Evolutionary conservation across 306 rosid genomes (phyloP).

Genomic region (Begonia loranthoides): DNA sequence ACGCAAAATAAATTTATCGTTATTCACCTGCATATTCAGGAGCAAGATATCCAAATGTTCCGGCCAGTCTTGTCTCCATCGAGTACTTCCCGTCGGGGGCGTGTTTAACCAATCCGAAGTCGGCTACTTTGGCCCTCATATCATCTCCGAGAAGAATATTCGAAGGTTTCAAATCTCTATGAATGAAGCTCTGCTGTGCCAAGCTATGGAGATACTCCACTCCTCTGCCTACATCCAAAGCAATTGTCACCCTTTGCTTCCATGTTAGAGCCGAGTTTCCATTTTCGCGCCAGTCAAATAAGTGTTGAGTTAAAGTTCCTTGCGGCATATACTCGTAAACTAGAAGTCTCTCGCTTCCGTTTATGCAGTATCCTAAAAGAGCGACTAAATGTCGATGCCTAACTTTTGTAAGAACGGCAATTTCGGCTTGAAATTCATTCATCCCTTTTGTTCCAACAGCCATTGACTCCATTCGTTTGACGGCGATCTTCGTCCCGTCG

Average conservation of each 20-base stretch:
- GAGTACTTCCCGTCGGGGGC: constrained; percentile 2
- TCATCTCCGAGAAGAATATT: constrained; percentile 1
- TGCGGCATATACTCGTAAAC: constrained; percentile 1
- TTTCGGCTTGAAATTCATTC: not conserved
- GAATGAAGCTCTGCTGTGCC: constrained; percentile 4
- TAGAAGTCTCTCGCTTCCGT: not conserved
- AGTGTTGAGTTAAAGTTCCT: constrained; percentile 1
- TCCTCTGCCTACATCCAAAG: constrained; percentile 4
- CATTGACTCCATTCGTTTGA: not conserved
- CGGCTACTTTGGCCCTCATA: constrained; percentile 2
- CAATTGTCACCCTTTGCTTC: not conserved
- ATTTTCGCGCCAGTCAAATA: not conserved
- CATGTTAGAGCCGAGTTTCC: not conserved
- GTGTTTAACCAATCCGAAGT: constrained; percentile 2
- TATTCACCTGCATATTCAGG: constrained; percentile 5
- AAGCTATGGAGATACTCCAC: constrained; percentile 3
- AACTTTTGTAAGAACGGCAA: not conserved
- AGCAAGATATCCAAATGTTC: constrained; percentile 5
- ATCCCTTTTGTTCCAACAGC: not conserved
- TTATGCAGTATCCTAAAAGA: constrained; percentile 1
- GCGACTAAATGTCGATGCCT: constrained; percentile 2
- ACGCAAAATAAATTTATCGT: no score
- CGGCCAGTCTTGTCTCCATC: not conserved
- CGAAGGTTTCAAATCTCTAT: constrained; percentile 4
- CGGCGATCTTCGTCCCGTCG: not conserved